These are phyloP conservation scores for Chlorella vulgaris DNA, from an alignment of 139 green algal genomes.

Conservation along the genomic window DNA sequence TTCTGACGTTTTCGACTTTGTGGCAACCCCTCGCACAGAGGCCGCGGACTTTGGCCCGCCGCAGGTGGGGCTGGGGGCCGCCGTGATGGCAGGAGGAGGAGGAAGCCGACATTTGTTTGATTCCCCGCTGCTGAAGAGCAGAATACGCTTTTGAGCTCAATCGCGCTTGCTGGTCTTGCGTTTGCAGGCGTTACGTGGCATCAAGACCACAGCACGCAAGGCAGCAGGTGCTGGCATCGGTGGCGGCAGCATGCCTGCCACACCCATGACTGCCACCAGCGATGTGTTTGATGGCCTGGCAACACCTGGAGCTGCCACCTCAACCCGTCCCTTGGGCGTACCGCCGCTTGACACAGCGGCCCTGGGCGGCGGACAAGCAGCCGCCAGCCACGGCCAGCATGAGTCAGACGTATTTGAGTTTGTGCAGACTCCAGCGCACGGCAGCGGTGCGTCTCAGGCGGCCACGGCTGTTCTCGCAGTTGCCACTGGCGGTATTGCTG, in stretches of 20 bases:
- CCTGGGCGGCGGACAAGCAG: not conserved
- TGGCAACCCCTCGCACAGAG: conserved; percentile 3
- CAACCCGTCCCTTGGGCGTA: not conserved
- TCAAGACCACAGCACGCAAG: not conserved
- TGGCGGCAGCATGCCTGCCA: conserved; percentile 11
- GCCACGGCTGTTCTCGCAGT: not conserved
- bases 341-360: not conserved
- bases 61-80: not conserved
- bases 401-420: conserved; percentile 17
- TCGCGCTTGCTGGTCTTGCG: no score
- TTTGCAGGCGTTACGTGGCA: not conserved
- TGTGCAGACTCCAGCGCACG: conserved; percentile 2
- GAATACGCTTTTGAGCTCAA: no score
- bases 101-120: no score
- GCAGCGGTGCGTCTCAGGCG: not conserved
- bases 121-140: not conserved
- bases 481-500: not conserved
- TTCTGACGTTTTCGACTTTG: not conserved
- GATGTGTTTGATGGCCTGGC: conserved; percentile 21
- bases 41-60: conserved; percentile 9
- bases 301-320: not conserved
- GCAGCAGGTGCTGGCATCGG: not conserved
- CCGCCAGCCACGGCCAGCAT: not conserved
- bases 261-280: conserved; percentile 14
- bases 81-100: not conserved